Percentiles rank a stretch among this genome's conserved stretches.
Conservation (phyloP, 306 rosid genomes). For the Betula pendula region DNA sequence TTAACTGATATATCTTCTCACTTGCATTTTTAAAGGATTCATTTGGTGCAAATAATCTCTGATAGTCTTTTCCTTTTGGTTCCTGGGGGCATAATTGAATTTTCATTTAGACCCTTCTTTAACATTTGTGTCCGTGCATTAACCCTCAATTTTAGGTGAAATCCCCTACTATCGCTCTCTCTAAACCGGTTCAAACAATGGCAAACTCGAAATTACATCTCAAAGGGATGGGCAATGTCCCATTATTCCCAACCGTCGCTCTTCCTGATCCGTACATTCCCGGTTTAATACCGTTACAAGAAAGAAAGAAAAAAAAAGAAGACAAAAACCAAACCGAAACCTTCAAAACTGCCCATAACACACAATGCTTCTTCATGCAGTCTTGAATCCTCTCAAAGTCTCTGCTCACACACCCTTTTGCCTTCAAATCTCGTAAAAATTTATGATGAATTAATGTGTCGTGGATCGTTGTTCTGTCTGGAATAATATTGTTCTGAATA, state of each 20-base stretch:
- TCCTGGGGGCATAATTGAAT: too few relatives aligned
- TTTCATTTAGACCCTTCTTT: too few relatives aligned
- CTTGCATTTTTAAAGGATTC: too few relatives aligned
- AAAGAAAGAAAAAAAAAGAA: neutral
- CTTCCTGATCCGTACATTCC: constrained; percentile 49
- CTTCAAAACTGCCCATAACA: too few relatives aligned
- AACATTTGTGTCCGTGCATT: neutral
- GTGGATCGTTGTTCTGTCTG: too few relatives aligned
- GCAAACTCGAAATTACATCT: constrained; percentile 27
- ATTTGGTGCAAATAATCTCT: neutral
- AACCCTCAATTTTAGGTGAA: neutral
- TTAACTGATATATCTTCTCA: too few relatives aligned
- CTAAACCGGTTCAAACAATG: neutral
- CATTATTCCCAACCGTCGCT: constrained; percentile 17
- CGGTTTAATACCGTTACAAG: constrained; percentile 26
- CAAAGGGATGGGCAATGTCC: constrained; percentile 14
- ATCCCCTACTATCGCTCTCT: constrained; percentile 9
- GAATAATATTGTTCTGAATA: too few relatives aligned
- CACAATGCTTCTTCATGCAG: neutral
- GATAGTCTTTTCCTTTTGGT: neutral
- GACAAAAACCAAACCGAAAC: too few relatives aligned
- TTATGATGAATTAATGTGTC: neutral
- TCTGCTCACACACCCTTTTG: neutral
- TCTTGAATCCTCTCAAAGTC: neutral
- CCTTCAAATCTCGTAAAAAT: neutral